Base-by-base conservation (phyloP, 2,329 filamentous ascomycete species). In the Phyllosticta paracitricarpa region DNA sequence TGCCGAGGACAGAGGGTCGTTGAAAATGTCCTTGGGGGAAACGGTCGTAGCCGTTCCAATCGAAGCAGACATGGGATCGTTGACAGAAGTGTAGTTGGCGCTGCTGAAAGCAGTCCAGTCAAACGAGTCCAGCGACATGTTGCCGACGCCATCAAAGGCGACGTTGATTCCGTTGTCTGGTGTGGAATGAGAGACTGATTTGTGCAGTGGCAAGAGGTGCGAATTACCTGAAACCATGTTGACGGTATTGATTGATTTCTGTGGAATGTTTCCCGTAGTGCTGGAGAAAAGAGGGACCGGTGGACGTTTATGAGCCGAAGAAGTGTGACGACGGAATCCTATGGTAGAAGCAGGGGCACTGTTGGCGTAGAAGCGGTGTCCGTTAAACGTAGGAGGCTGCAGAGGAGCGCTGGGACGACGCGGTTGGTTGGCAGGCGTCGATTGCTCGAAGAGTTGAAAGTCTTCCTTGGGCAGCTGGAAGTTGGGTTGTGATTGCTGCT, bases 1-100 rank as follows among this genome's bases (percentile, higher is more conserved):
- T 48, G 90, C 85, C 64, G 90, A 95, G 71, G 84, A 79, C 69
- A 85, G 84, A 63, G 82, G 79, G 69, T 89, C 84, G 66, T 85
- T 83, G 68, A 92, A 79, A 66, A 96, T 80, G 69, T 96, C 91
- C 74, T 89, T 87, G 22, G 91, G 91, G 64, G 91, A 96, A 64
- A 96, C 83, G 52, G 91, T 96, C 63, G 72, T 73, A 58, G 68
- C 68, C 33, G 73, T 73, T 59, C 69, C 70, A 61, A 59, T 28
- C 4, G 57, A 62, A 26, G 24, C 51, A 54, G 53, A 52, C 57
- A 62, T 59, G 64, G 73, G 69, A 68, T 75, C 69, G 69, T 80
- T 80, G 72, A 79, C 73, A 51, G 76, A 68, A 62, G 76, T 77
- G 70, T 80, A 79, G 57, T 48, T 56, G n/a, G 58, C 58, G 48